Evolutionary conservation across 192 early-diverging fungal species (phyloP).

Genomic region (Phlyctochytrium arcticum): DNA sequence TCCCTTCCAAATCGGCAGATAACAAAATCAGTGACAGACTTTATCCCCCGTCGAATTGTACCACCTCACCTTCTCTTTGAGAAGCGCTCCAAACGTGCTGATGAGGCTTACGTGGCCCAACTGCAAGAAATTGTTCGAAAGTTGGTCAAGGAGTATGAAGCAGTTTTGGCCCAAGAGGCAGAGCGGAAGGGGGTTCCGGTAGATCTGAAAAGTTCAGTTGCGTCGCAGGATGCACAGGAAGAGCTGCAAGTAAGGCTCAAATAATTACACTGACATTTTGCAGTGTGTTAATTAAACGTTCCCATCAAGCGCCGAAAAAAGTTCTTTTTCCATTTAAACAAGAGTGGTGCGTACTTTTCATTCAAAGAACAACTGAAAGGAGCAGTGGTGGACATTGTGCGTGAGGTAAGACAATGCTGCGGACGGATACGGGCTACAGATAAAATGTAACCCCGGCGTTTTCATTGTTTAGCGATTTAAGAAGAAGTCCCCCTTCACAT

Average conservation of each 20-base stretch:
- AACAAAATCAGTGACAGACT: constrained; percentile 52
- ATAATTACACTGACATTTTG: too few species aligned
- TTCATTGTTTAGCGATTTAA: constrained; percentile 34
- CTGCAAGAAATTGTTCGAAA: constrained; percentile 46
- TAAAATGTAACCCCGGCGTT: not conserved
- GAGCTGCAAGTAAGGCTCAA: constrained; percentile 33
- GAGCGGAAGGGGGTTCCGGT: not conserved
- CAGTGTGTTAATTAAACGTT: too few species aligned
- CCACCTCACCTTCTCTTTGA: constrained; percentile 36
- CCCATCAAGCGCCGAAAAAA: constrained; percentile 40
- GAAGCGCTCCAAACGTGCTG: constrained; percentile 47
- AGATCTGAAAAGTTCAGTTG: not conserved
- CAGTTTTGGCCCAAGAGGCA: not conserved
- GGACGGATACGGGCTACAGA: too few species aligned
- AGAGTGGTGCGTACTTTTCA: constrained; percentile 53
- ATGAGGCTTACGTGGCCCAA: constrained; percentile 42
- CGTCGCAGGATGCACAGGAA: not conserved
- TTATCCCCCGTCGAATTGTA: constrained; percentile 45
- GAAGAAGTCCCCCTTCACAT: constrained; percentile 45
- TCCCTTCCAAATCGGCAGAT: constrained; percentile 40
- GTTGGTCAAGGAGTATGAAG: constrained; percentile 48
- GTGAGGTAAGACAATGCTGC: constrained; percentile 34
- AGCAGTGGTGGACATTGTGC: constrained; percentile 52
- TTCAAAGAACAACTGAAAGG: constrained; percentile 58
- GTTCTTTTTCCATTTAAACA: constrained; percentile 59